Percentiles rank a stretch among this genome's conserved stretches.
These are phyloP conservation scores for Rhizophora mangle DNA, from an alignment of 345 rosid species.

Conservation along the genomic window DNA sequence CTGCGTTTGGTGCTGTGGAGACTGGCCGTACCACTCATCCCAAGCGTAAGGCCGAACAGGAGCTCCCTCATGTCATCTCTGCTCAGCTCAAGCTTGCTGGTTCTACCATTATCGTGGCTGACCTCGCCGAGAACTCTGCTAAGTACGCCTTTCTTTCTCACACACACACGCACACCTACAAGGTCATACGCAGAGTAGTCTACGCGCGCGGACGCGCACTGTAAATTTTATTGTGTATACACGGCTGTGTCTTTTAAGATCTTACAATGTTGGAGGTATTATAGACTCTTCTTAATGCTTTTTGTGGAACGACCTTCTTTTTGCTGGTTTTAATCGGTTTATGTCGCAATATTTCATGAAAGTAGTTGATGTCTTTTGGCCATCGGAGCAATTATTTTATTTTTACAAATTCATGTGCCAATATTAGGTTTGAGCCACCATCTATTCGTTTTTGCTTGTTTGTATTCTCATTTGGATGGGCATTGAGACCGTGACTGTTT, in stretches of 20 bases:
- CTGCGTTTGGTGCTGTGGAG: slow-evolving; percentile 74
- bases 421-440: neutral
- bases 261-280: neutral
- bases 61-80: slow-evolving; percentile 71
- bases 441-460: neutral
- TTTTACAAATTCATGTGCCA: neutral
- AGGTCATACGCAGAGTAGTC: too few relatives aligned
- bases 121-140: slow-evolving; percentile 35
- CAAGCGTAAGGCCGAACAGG: slow-evolving; percentile 93
- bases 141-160: slow-evolving; percentile 30
- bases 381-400: too few relatives aligned
- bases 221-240: neutral
- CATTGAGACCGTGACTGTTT: neutral
- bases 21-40: slow-evolving; percentile 54
- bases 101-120: slow-evolving; percentile 52
- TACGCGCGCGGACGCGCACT: neutral
- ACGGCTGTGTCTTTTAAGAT: neutral
- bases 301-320: too few relatives aligned
- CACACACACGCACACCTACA: too few relatives aligned
- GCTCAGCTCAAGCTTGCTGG: slow-evolving; percentile 71
- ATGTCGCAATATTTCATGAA: too few relatives aligned
- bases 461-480: neutral
- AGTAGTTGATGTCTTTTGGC: too few relatives aligned
- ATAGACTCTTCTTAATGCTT: neutral
- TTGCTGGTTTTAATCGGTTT: too few relatives aligned